Conservation (phyloP, 768 basidiomycete species). For the Tremella fuciformis region DNA sequence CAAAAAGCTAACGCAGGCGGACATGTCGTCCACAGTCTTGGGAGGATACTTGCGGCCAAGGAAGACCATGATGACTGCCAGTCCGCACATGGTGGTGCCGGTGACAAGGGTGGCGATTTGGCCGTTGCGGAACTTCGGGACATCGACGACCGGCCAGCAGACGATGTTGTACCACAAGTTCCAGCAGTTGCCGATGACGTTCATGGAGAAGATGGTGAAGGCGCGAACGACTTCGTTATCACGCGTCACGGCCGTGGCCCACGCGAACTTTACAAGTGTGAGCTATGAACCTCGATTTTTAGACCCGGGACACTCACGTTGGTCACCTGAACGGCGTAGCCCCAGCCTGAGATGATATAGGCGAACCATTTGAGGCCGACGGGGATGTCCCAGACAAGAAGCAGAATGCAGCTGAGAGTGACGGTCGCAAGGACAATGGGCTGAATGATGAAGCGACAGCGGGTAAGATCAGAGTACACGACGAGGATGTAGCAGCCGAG, state of each 20-base stretch:
- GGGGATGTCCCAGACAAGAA: constrained; percentile 63
- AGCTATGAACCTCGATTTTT: too few species aligned
- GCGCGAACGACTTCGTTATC: constrained; percentile 69
- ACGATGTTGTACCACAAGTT: constrained; percentile 49
- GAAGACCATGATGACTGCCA: constrained; percentile 10
- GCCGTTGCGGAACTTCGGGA: constrained; percentile 65
- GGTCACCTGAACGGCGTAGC: constrained; percentile 71
- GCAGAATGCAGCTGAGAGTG: constrained; percentile 38
- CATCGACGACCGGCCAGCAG: constrained; percentile 69
- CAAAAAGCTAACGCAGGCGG: too few species aligned
- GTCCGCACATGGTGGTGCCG: background rate
- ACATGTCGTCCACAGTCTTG: too few species aligned
- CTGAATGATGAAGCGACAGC: constrained; percentile 40
- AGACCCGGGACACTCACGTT: constrained; percentile 49
- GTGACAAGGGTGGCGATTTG: constrained; percentile 55
- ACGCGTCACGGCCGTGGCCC: constrained; percentile 73
- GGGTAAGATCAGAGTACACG: constrained; percentile 17
- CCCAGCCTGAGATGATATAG: constrained; percentile 65
- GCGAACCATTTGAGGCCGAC: constrained; percentile 67
- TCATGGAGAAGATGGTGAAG: constrained; percentile 73
- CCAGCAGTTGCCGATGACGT: constrained; percentile 69
- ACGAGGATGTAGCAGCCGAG: constrained; percentile 32
- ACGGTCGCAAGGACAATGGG: constrained; percentile 30
- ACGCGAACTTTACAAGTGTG: constrained; percentile 60
- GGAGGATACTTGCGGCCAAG: background rate